Evolutionary conservation across 306 rosid species (phyloP), one percentile per base, ranked within the genome.

Genomic region (Quercus aquifolioides): DNA sequence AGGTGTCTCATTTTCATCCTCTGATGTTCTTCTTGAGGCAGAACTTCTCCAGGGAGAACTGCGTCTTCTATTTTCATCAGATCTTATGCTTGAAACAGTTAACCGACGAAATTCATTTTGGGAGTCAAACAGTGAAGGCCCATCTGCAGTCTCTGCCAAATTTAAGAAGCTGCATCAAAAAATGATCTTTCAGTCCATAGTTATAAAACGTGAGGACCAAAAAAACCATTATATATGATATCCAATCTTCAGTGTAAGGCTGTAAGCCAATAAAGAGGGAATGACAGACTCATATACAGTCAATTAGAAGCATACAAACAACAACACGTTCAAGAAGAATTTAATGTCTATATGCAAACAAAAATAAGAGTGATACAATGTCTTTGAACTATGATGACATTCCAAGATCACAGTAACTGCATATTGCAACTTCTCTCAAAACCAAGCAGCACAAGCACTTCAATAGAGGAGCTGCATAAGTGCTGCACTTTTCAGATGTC

Each of bases 91-190:
- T 17, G 88, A 55, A 60, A 79, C 65, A 12, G 71, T 49, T 31
- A 81, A 69, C 35, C 19, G 77, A 69, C n/a, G 23, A 30, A 68
- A 41, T 35, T 20, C 82, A 71, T 74, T 83, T 35, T 46, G 82
- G 1, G 81, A 51, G 71, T 71, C 69, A 20, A 71, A 76, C n/a
- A 62, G 54, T 68, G 85, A 74, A 46, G 67, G 26, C 74, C 80
- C 78, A 84, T 82, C 96, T 76, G 88, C 88, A 86, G 86, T 78
- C 82, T 89, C 91, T 80, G 93, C 86, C 90, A 91, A 82, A 89
- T 86, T 85, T 72, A 87, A 89, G 73, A 89, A 86, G 90, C 92
- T 87, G 93, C 93, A 91, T 86, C 91, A 88, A 85, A 78, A 79
- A 76, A 83, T 81, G 79, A 71, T 58, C 86, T 75, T 82, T 89